Percentiles rank a stretch among this genome's conserved stretches.
Evolutionary conservation across 331 rosid species (phyloP).

Genomic region (Prunus yedoensis): DNA sequence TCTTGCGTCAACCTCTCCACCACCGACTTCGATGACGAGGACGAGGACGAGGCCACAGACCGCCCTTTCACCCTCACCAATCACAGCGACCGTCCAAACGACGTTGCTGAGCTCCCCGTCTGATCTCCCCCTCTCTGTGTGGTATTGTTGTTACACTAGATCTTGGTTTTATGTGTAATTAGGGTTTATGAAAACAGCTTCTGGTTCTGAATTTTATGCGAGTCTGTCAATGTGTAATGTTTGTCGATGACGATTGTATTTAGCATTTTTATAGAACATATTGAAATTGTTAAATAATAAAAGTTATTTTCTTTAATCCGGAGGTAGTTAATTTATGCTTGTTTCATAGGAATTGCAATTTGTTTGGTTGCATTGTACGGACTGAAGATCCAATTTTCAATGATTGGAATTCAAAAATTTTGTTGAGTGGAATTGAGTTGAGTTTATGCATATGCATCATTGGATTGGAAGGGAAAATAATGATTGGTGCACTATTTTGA

Average conservation of each 20-base stretch:
- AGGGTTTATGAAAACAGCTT: neutral
- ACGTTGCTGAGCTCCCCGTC: constrained; percentile 45
- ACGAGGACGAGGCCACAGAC: constrained; percentile 17
- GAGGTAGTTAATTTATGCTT: neutral
- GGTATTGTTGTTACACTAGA: constrained; percentile 11
- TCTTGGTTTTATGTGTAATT: neutral
- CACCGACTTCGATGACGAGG: constrained; percentile 51
- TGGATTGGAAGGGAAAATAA: neutral
- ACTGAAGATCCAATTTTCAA: neutral
- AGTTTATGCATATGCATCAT: neutral
- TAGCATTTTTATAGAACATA: neutral
- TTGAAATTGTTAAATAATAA: neutral
- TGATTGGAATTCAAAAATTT: neutral
- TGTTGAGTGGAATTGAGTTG: neutral
- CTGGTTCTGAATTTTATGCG: neutral
- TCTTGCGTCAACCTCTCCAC: constrained; percentile 88
- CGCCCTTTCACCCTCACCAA: constrained; percentile 20
- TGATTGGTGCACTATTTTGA: neutral
- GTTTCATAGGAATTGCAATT: neutral
- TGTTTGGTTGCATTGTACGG: neutral
- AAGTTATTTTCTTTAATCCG: neutral
- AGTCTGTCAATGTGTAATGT: neutral
- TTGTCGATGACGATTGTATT: constrained; percentile 4
- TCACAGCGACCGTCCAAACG: constrained; percentile 28
- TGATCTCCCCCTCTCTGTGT: constrained; percentile 15